Evolutionary conservation across 768 basidiomycete species (phyloP).

Genomic region (Leccinum boreale): DNA sequence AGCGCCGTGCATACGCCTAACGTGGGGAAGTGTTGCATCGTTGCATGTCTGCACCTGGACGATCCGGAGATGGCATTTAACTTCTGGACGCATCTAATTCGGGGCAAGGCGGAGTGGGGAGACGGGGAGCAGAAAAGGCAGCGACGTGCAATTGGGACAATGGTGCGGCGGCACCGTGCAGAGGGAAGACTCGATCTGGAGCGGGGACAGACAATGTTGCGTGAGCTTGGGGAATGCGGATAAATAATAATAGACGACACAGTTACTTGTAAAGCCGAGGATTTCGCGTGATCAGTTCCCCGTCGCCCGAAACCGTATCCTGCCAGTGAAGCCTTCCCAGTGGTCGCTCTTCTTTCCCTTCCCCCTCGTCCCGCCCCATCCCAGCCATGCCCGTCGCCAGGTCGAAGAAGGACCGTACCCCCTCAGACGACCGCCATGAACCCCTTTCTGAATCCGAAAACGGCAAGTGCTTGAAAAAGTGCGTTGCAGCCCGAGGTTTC

Average conservation of each 20-base stretch:
- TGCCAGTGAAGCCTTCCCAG: not conserved
- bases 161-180: slow-evolving; percentile 30
- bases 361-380: slow-evolving; percentile 9
- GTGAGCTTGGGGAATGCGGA: slow-evolving; percentile 10
- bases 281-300: not conserved
- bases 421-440: slow-evolving; percentile 54
- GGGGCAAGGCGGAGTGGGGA: slow-evolving; percentile 42
- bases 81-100: slow-evolving; percentile 56
- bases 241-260: not conserved
- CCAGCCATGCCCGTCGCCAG: slow-evolving; percentile 59
- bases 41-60: slow-evolving; percentile 44
- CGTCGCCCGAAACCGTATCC: not conserved
- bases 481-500: slow-evolving; percentile 53
- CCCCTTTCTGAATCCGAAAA: slow-evolving; percentile 62
- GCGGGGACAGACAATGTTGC: slow-evolving; percentile 19
- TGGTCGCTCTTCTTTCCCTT: not conserved
- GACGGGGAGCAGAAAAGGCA: slow-evolving; percentile 43
- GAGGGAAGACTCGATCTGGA: slow-evolving; percentile 25
- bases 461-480: slow-evolving; percentile 80
- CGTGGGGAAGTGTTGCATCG: slow-evolving; percentile 51
- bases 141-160: slow-evolving; percentile 40
- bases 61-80: slow-evolving; percentile 52
- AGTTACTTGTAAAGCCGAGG: not conserved
- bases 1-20: slow-evolving; percentile 41
- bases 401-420: slow-evolving; percentile 62